Evolutionary conservation across 148 eudicot genomes (phyloP), one percentile per base, ranked within the genome.

Genomic region (Rhododendron henanense): DNA sequence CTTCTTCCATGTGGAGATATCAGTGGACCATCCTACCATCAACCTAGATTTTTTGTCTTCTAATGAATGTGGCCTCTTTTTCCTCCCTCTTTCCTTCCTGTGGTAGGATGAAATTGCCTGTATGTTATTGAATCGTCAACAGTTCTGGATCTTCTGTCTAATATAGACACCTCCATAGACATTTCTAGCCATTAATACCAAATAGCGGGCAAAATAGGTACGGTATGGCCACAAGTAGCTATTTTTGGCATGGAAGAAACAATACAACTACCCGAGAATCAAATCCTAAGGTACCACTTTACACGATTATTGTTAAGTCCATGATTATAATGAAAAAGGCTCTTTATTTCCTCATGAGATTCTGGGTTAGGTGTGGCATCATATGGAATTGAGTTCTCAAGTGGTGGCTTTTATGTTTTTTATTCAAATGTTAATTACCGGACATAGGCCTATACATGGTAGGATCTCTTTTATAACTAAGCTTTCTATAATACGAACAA

Each of bases 241-340:
- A 93, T 88, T 97, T 71, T 91, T 97, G 99, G 99, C 99, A 95
- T 91, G 99, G 99, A 83, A 91, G 99, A 91, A 96, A 97, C 87
- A 89, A 85, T 82, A 57, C 83, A 85, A 93, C 98, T 67, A 86
- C 47, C 78, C 95, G 94, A 82, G 98, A 97, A 90, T 90, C 95
- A 82, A 97, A 97, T 93, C 99, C 99, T 53, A 93, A 95, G 94
- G 99, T 92, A 69, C 77, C 82, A 75, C 48, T 67, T 35, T 61
- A 19, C 37, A 28, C 1, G 18, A 69, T 69, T 69, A 28, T 31
- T 69, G 37, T 69, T 67, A 25, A n/a, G 28, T 69, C 16, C 75
- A n/a, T n/a, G 31, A 65, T n/a, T n/a, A n/a, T 65, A n/a, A 25
- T 65, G 63, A n/a, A n/a, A 9, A 65, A 65, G 28, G 31, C 31